Percentiles rank a stretch among this genome's conserved stretches.
Conservation (phyloP, 2,329 filamentous ascomycete genomes). For the Curvularia eragrostidis region DNA sequence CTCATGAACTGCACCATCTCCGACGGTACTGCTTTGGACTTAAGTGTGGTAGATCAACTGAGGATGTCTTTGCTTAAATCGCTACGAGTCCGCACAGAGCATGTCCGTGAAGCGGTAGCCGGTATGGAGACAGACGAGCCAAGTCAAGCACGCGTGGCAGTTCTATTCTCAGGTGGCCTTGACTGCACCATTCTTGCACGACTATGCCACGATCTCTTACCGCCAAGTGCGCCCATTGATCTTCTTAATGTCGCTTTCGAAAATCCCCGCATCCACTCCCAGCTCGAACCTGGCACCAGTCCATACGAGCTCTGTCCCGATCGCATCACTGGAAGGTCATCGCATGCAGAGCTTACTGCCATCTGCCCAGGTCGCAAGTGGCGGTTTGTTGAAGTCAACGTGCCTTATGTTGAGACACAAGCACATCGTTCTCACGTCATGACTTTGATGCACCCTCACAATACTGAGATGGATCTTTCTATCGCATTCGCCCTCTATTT, state of each 20-base stretch:
- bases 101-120: slow-evolving; percentile 37
- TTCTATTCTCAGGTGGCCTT: slow-evolving; percentile 92
- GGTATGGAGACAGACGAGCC: neutral
- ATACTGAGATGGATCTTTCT: slow-evolving; percentile 98
- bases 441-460: slow-evolving; percentile 85
- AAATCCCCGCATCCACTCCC: slow-evolving; percentile 73
- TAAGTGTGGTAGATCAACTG: slow-evolving; percentile 60
- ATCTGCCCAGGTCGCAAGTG: slow-evolving; percentile 75
- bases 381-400: slow-evolving; percentile 85
- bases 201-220: slow-evolving; percentile 77
- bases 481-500: slow-evolving; percentile 96
- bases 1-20: slow-evolving; percentile 50
- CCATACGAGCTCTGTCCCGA: slow-evolving; percentile 88
- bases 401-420: slow-evolving; percentile 78
- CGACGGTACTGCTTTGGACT: slow-evolving; percentile 26
- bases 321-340: slow-evolving; percentile 81
- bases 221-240: slow-evolving; percentile 73
- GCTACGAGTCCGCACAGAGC: slow-evolving; percentile 62
- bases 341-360: slow-evolving; percentile 73
- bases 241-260: slow-evolving; percentile 96
- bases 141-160: slow-evolving; percentile 65
- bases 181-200: slow-evolving; percentile 91
- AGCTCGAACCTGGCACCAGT: slow-evolving; percentile 35
- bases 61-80: slow-evolving; percentile 65
- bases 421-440: slow-evolving; percentile 73